Conservation (phyloP, 768 basidiomycete species). For the Suillus variegatus region DNA sequence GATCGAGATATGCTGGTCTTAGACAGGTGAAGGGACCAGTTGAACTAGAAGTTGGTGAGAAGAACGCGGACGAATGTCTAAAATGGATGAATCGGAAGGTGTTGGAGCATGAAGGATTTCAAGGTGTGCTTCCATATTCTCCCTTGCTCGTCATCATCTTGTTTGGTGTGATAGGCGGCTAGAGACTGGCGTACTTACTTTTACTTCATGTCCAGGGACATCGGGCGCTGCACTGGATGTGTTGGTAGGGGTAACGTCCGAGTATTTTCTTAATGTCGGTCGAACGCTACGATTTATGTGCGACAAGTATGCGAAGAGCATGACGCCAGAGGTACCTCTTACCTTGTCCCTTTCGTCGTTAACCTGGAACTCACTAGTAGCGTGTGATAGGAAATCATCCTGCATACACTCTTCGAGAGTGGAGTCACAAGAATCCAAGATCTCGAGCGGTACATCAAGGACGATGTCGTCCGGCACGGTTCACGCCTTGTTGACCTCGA, state of each 20-base stretch:
- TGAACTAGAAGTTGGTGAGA: conserved; percentile 59
- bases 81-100: conserved; percentile 76
- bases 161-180: neutral
- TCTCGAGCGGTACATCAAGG: conserved; percentile 84
- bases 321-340: conserved; percentile 78
- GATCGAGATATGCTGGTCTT: conserved; percentile 13
- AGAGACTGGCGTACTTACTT: neutral
- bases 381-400: conserved; percentile 79
- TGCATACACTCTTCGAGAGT: conserved; percentile 89
- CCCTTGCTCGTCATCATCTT: neutral
- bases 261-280: conserved; percentile 86
- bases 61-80: conserved; percentile 63
- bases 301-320: conserved; percentile 77
- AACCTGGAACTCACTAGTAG: conserved; percentile 11
- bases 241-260: conserved; percentile 71
- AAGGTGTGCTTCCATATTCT: conserved; percentile 56
- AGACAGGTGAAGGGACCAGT: conserved; percentile 12
- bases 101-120: conserved; percentile 89
- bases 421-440: conserved; percentile 77
- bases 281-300: conserved; percentile 78
- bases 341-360: neutral
- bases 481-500: conserved; percentile 74
- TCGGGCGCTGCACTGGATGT: conserved; percentile 79
- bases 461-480: conserved; percentile 86
- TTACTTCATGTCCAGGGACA: conserved; percentile 47